Percentiles rank a stretch among this genome's conserved stretches.
Conservation (phyloP, 768 basidiomycete species). For the Collybiopsis confluens region DNA sequence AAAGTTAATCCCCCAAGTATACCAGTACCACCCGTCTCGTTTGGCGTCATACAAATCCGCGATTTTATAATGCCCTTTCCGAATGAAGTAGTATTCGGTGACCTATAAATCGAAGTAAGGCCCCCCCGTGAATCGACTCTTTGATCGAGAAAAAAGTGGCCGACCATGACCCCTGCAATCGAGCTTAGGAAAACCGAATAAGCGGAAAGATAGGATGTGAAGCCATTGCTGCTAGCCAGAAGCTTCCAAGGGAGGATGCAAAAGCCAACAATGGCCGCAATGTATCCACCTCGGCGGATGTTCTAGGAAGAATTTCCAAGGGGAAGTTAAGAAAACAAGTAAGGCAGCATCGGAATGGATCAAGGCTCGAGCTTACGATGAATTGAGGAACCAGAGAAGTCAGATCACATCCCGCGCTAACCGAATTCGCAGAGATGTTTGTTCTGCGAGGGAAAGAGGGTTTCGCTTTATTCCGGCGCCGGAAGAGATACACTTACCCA, state of each 20-base stretch:
- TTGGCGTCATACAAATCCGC: slow-evolving; percentile 61
- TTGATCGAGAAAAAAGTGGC: slow-evolving; percentile 10
- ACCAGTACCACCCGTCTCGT: slow-evolving; percentile 67
- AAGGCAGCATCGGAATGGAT: neutral
- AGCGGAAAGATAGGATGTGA: slow-evolving; percentile 78
- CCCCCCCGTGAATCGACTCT: neutral
- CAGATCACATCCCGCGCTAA: slow-evolving; percentile 80
- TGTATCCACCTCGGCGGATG: slow-evolving; percentile 80
- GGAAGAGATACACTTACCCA: neutral
- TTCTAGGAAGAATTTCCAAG: slow-evolving; percentile 51
- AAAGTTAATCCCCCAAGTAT: slow-evolving; percentile 71
- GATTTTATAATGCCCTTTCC: slow-evolving; percentile 67
- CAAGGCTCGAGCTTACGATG: slow-evolving; percentile 41
- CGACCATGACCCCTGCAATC: slow-evolving; percentile 76
- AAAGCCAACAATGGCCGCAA: slow-evolving; percentile 75
- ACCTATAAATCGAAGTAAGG: slow-evolving; percentile 36
- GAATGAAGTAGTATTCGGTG: slow-evolving; percentile 73
- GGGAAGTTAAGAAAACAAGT: neutral
- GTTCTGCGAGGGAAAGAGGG: slow-evolving; percentile 35
- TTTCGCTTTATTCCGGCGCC: neutral
- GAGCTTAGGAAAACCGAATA: slow-evolving; percentile 81
- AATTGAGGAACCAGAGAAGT: slow-evolving; percentile 75
- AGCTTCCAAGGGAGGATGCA: slow-evolving; percentile 78
- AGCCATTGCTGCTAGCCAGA: slow-evolving; percentile 66
- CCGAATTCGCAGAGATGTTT: slow-evolving; percentile 79